Evolutionary conservation across 2,329 filamentous ascomycete genomes (phyloP), one percentile per base, ranked within the genome.

Genomic region (Harringtonia aguacate): DNA sequence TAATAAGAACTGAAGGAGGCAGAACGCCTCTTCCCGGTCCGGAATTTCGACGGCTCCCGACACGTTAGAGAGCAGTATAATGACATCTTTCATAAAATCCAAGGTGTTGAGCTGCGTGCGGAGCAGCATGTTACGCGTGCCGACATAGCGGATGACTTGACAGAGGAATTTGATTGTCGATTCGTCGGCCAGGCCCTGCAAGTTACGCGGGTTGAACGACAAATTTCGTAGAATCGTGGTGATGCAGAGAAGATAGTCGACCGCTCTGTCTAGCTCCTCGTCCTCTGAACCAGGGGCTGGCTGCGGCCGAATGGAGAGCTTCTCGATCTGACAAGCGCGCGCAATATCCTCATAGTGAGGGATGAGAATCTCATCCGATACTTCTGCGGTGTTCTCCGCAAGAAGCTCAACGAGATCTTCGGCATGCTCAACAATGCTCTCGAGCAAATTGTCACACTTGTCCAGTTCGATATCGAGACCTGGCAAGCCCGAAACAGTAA

Each of bases 1-100:
- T 41, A 97, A 69, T 24, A 98, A 70, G 61, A 98, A 94, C 57
- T 94, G 84, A 33, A 98, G 68, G 8, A 97, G 70, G 55, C 85
- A 87, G 33, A 87, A 69, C 0, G 89, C 89, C 58, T 97, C 89
- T 57, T 97, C 89, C 50, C 85, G 81, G 18, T 83, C 83, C 2
- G 88, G 84, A 33, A 98, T 70, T 56, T 90, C 83, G 42, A 97
- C 75, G 10, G 78, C 76, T 38, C 85, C 79, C 8, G 88, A 81
- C 39, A 94, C 78, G 60, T 98, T 97, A 45, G 90, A 95, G 44
- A 98, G 70, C 52, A 94, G 79, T 15, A 87, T 82, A 46, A 97
- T 78, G 27, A 88, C 70, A 60, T 98, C 92, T 64, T 98, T 98
- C 86, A 95, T 94, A 55, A 97, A 90, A 61, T 98, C 92, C 52